phyloP scores from a whole-genome alignment of 108 stramenopile genomes.

The Cyclotella kingstonii region DNA sequence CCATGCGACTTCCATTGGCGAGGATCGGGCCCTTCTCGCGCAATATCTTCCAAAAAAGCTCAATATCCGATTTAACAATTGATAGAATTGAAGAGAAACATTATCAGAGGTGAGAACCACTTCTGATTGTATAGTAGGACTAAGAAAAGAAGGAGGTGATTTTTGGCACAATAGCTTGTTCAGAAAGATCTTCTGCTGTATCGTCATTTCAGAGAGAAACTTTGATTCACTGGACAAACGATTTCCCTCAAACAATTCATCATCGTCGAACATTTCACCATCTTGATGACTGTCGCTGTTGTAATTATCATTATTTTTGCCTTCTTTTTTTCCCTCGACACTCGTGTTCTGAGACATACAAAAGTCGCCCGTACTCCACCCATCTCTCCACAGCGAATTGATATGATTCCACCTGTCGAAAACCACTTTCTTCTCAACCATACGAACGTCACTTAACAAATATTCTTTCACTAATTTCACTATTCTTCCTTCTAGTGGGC shows the following conservation, averaged over 20 bases:
- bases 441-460: slow-evolving; percentile 27
- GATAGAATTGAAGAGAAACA: slow-evolving; percentile 8
- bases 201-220: slow-evolving; percentile 20
- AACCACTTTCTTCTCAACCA: slow-evolving; percentile 23
- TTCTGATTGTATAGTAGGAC: background rate
- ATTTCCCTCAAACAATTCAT: background rate
- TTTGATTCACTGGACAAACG: background rate
- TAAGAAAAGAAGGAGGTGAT: background rate
- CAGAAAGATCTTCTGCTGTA: slow-evolving; percentile 25
- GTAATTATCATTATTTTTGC: background rate
- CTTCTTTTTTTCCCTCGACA: background rate
- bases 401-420: slow-evolving; percentile 20
- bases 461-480: slow-evolving; percentile 18
- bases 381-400: slow-evolving; percentile 31
- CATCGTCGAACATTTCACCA: background rate
- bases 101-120: background rate
- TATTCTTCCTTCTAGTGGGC: background rate
- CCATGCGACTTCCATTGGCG: slow-evolving; percentile 46
- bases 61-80: slow-evolving; percentile 12
- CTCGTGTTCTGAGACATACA: background rate
- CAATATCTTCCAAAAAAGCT: slow-evolving; percentile 24
- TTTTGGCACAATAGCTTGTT: background rate
- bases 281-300: background rate
- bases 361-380: slow-evolving; percentile 17
- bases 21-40: slow-evolving; percentile 34